Conservation (phyloP, 768 basidiomycete genomes). For the Dictyophora rubrovolvata region DNA sequence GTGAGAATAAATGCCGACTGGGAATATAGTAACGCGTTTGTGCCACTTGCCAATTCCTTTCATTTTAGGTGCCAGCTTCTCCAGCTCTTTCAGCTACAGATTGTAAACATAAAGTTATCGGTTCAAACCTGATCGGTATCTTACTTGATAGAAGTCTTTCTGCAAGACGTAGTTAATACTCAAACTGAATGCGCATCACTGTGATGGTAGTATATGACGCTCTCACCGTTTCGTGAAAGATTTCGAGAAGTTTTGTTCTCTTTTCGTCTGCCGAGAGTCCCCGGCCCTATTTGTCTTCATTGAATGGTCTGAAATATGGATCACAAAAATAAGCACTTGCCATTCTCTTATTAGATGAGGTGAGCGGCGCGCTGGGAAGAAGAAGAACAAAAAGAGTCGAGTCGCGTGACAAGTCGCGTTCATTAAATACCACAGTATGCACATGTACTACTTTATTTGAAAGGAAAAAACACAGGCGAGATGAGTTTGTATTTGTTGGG, state of each 20-base stretch:
- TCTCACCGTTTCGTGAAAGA: slow-evolving; percentile 82
- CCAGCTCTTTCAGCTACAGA: slow-evolving; percentile 78
- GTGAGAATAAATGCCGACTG: not conserved
- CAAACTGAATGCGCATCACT: slow-evolving; percentile 11
- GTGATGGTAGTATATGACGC: not conserved
- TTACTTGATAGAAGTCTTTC: slow-evolving; percentile 77
- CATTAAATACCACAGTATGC: no score
- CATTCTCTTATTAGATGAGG: no score
- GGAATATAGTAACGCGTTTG: not conserved
- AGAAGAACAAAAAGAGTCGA: not conserved
- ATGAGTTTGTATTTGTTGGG: no score
- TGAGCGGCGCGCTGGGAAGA: no score
- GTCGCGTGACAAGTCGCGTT: not conserved
- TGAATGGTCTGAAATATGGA: no score
- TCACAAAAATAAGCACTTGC: no score
- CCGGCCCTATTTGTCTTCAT: slow-evolving; percentile 20
- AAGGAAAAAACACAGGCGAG: no score
- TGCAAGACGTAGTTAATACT: slow-evolving; percentile 19
- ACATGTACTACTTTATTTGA: no score
- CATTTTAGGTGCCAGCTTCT: slow-evolving; percentile 79
- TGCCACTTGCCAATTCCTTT: slow-evolving; percentile 74
- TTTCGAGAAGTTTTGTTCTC: slow-evolving; percentile 76
- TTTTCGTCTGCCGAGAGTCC: slow-evolving; percentile 89
- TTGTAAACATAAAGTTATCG: not conserved
- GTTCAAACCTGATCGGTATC: not conserved